A percentile compares a stretch with the other conserved stretches of the same genome.
Conservation (phyloP, 495 filamentous ascomycete genomes). For the Daldinia vernicosa region DNA sequence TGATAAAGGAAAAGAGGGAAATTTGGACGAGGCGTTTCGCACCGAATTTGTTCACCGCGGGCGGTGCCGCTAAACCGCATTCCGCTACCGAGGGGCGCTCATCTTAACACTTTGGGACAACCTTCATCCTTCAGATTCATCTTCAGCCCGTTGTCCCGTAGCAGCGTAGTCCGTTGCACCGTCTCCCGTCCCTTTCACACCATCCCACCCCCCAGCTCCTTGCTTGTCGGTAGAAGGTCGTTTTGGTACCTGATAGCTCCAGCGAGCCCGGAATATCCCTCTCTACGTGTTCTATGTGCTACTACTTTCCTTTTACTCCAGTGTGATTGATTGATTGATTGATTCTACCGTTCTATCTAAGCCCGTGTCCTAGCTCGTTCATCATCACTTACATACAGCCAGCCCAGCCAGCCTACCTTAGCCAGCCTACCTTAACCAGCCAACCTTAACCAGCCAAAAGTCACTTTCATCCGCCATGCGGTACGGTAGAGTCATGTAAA, state of each 20-base stretch:
- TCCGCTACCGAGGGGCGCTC: slow-evolving; percentile 41
- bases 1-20: slow-evolving; percentile 14
- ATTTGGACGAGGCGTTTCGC: slow-evolving; percentile 23
- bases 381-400: neutral
- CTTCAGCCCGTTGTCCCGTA: slow-evolving; percentile 27
- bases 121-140: slow-evolving; percentile 35
- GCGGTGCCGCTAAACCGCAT: slow-evolving; percentile 43
- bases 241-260: slow-evolving; percentile 29
- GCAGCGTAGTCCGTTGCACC: neutral
- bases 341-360: neutral
- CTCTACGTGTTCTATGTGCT: slow-evolving; percentile 3
- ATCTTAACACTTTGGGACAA: slow-evolving; percentile 38
- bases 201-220: slow-evolving; percentile 5
- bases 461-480: slow-evolving; percentile 26
- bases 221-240: slow-evolving; percentile 18
- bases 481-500: slow-evolving; percentile 36
- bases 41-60: slow-evolving; percentile 41
- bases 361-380: neutral
- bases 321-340: slow-evolving; percentile 26
- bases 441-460: neutral
- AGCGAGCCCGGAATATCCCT: slow-evolving; percentile 32
- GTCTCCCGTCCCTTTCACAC: slow-evolving; percentile 19
- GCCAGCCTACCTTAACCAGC: neutral
- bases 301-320: slow-evolving; percentile 24
- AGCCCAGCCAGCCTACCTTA: neutral